Evolutionary conservation across 345 rosid species (phyloP), one percentile per base, ranked within the genome.

Genomic region (Cardamine resedifolia): DNA sequence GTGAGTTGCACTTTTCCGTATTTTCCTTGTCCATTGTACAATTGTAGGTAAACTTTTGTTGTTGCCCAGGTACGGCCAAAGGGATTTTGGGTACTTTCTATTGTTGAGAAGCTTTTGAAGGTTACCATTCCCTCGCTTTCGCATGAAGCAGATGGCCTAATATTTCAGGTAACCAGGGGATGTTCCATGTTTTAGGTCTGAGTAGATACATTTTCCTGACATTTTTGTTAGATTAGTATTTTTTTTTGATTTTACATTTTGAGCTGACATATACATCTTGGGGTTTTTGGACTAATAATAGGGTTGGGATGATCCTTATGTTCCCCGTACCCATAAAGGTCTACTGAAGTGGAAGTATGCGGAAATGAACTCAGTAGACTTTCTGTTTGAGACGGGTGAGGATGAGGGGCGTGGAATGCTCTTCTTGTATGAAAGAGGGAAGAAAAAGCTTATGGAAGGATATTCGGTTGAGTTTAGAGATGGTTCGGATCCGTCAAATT

Each of bases 291-390:
- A n/a, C n/a, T 12, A n/a, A 20, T 6, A 47, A 26, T 72, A 95
- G 98, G 98, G 96, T 45, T 95, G 99, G 99, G 99, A 95, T 72
- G 99, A 95, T 84, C 96, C 97, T 21, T 95, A 95, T 15, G 84
- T 87, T 76, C 90, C 99, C n/a, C 87, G 92, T 50, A 88, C 98
- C 3, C 96, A 95, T 70, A 90, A 92, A 82, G 98, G 98, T 53
- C 96, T 95, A 41, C 69, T 95, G 78, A 95, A 95, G 87, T 95
- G 99, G 99, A 95, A 95, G 75, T 95, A 95, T 83, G 87, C 97
- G 24, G 84, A 84, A 56, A 76, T 90, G 98, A 95, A 95, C 83
- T 95, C 97, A 0, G 91, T 95, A 12, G 99, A 95, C 81, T 92
- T 92, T 82, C 81, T 87, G 43, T 95, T 80, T 72, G 97, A 92